Evolutionary conservation across 1,139 yeast species (phyloP).

Genomic region (Yamadazyma aaseri): DNA sequence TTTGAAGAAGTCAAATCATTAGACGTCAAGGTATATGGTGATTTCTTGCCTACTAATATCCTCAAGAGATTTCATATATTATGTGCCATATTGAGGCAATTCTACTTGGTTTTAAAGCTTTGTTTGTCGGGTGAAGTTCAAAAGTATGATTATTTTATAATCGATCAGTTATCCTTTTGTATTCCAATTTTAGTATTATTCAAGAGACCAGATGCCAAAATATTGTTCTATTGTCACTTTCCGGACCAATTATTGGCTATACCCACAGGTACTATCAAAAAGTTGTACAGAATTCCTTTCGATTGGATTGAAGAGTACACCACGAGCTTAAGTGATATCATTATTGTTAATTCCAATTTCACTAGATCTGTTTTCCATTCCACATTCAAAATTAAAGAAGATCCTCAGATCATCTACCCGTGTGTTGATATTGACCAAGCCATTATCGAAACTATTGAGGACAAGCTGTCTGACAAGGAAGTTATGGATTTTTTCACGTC

Average conservation of each 20-base stretch:
- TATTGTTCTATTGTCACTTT: conserved; percentile 90
- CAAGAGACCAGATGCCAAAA: conserved; percentile 38
- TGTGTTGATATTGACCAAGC: conserved; percentile 58
- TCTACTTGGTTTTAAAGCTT: conserved; percentile 57
- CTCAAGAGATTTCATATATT: conserved; percentile 69
- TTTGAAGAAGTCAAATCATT: conserved; percentile 81
- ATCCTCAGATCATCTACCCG: conserved; percentile 82
- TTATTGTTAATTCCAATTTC: conserved; percentile 85
- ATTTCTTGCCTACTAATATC: conserved; percentile 71
- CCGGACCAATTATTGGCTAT: conserved; percentile 83
- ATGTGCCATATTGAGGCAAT: conserved; percentile 82
- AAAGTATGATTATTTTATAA: conserved; percentile 67
- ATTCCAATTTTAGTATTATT: conserved; percentile 68
- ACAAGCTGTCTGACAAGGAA: conserved; percentile 25
- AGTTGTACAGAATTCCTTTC: conserved; percentile 75
- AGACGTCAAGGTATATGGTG: conserved; percentile 74
- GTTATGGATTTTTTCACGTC: conserved; percentile 30
- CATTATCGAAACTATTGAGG: conserved; percentile 17
- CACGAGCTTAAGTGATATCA: conserved; percentile 70
- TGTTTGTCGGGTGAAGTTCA: conserved; percentile 47
- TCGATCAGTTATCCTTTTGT: conserved; percentile 87
- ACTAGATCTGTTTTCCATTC: conserved; percentile 67
- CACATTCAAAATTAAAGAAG: conserved; percentile 53
- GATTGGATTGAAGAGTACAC: conserved; percentile 80
- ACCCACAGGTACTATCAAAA: conserved; percentile 54